A percentile compares a stretch with the other conserved stretches of the same genome.
These are phyloP conservation scores for Zymoseptoria pseudotritici DNA, from an alignment of 2,329 filamentous ascomycete species.

Conservation along the genomic window DNA sequence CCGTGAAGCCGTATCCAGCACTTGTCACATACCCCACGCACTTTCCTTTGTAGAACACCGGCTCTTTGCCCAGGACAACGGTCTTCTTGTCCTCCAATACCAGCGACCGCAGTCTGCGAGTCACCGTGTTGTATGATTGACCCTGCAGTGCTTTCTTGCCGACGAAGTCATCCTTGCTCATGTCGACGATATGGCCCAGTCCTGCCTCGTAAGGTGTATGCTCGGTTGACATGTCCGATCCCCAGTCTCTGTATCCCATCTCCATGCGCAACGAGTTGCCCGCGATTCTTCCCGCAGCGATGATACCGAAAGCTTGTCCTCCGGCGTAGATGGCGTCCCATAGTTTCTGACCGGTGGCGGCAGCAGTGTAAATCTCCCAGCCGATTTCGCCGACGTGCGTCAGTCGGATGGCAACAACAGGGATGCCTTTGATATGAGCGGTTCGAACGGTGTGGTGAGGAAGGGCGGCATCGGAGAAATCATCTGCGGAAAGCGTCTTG, in stretches of 20 bases:
- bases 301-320: conserved; percentile 48
- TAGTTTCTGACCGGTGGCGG: conserved; percentile 50
- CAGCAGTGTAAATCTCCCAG: conserved; percentile 56
- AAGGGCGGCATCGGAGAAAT: conserved; percentile 41
- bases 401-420: conserved; percentile 48
- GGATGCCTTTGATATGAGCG: conserved; percentile 47
- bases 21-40: conserved; percentile 53
- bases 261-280: conserved; percentile 54
- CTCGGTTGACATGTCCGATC: conserved; percentile 53
- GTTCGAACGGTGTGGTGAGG: conserved; percentile 46
- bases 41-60: conserved; percentile 45
- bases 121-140: conserved; percentile 31
- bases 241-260: conserved; percentile 52
- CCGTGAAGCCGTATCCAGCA: conserved; percentile 53
- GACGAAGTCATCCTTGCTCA: conserved; percentile 43
- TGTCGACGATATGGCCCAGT: conserved; percentile 44
- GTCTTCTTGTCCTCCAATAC: conserved; percentile 51
- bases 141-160: conserved; percentile 45
- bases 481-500: conserved; percentile 36
- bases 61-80: conserved; percentile 55
- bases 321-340: conserved; percentile 54
- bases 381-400: conserved; percentile 56
- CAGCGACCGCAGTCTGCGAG: conserved; percentile 41
- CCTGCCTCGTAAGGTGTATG: conserved; percentile 56
- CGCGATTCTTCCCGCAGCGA: conserved; percentile 52